These are phyloP conservation scores for Camellia oleifera DNA, from an alignment of 179 eudicot genomes.

Conservation along the genomic window DNA sequence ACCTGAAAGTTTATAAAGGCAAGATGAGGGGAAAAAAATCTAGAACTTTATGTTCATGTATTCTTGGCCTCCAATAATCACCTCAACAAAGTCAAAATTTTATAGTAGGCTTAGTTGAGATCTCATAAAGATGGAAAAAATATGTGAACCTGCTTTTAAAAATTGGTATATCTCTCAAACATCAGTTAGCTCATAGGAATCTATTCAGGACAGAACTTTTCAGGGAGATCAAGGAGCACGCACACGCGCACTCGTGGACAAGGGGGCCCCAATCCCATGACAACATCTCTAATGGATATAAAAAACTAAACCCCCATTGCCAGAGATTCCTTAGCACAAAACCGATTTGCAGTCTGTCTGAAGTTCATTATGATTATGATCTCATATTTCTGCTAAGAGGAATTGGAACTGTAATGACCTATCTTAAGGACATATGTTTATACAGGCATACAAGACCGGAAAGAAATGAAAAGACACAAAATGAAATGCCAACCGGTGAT, in stretches of 20 bases:
- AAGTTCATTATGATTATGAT: not conserved
- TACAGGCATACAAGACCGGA: not conserved
- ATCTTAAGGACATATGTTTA: not conserved
- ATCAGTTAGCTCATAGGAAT: not conserved
- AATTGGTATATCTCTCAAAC: not conserved
- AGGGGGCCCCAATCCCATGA: not conserved
- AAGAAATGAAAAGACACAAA: not conserved
- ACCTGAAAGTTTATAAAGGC: not conserved
- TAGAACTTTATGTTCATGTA: not conserved
- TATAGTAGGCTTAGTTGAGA: not conserved
- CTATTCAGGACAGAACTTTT: not conserved
- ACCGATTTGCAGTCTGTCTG: not conserved
- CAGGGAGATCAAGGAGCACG: not conserved
- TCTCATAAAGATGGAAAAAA: not conserved
- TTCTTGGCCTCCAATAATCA: not conserved
- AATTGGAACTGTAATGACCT: not conserved
- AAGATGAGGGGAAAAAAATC: not conserved
- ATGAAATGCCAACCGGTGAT: constrained; percentile 32
- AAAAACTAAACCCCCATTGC: not conserved
- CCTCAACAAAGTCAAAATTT: not conserved
- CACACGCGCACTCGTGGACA: not conserved
- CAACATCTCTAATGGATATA: not conserved
- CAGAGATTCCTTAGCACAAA: not conserved
- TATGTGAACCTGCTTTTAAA: not conserved
- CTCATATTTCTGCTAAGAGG: not conserved